Evolutionary conservation across 2,329 filamentous ascomycete species (phyloP), one percentile per base, ranked within the genome.

Genomic region (Monilinia fructigena): DNA sequence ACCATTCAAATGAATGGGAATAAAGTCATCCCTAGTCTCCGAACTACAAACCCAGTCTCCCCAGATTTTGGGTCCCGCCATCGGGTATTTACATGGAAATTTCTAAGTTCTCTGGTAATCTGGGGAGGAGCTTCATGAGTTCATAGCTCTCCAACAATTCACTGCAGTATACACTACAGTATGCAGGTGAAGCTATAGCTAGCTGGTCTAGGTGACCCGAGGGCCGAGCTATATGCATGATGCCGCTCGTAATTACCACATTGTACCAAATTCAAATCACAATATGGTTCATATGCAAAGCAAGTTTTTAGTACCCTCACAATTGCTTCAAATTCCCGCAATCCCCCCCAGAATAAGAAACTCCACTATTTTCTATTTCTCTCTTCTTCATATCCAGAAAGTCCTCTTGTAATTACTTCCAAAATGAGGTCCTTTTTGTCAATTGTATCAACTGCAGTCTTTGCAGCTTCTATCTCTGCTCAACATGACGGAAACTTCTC

Each of bases 401-500:
- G 8, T n/a, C 26, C 8, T 66, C n/a, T 26, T 60, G 38, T 48
- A 55, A 58, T 55, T 56, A 20, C 48, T 59, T 52, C 35, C 26
- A 74, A 72, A 69, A 65, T 73, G 69, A 72, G 68, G 71, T 66
- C 65, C 28, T 50, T 66, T 20, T 56, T 67, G 16, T 68, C 68
- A 20, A 38, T 72, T 66, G 67, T 59, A 35, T 35, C 65, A 16
- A 14, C 72, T 58, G 68, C 67, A n/a, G 66, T 60, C 14, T 62
- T 74, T 61, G 69, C 68, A 53, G 53, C 65, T 38, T 50, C 68
- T 59, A 68, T 60, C 31, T 69, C 48, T 67, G 73, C 70, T 20
- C 74, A 75, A 42, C 62, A 68, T 35, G 70, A 72, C 59, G 68
- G 69, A 60, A 68, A 68, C 18, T 58, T 65, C 20, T 76, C 75